Percentiles rank a stretch among this genome's conserved stretches.
These are phyloP conservation scores for Ceratobasidium sp. DNA, from an alignment of 1,284 basidiomycete genomes.

Conservation along the genomic window DNA sequence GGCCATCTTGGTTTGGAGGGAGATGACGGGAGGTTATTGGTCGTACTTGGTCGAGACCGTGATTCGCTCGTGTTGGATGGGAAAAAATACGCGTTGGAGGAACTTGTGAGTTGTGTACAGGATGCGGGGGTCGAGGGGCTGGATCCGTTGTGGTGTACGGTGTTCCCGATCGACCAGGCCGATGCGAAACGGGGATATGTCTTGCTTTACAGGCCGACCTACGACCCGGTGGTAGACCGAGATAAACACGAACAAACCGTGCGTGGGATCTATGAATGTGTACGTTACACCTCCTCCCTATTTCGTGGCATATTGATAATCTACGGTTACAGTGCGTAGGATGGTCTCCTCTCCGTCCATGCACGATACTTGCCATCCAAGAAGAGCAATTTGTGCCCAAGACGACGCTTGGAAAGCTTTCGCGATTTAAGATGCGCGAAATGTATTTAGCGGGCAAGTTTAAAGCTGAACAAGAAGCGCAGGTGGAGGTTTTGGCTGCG, in stretches of 20 bases:
- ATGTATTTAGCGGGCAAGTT: conserved; percentile 19
- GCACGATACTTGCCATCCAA: conserved; percentile 9
- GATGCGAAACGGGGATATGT: conserved; percentile 2
- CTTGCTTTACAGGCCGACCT: conserved; percentile 3
- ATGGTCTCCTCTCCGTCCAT: conserved; percentile 15
- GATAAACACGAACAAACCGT: background rate
- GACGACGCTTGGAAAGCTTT: conserved; percentile 30
- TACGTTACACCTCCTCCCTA: background rate
- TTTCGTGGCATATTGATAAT: background rate
- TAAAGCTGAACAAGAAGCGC: background rate
- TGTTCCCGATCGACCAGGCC: conserved; percentile 7
- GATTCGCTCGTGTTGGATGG: conserved; percentile 19
- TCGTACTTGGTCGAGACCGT: conserved; percentile 16
- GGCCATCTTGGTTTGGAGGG: background rate
- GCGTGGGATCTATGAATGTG: background rate
- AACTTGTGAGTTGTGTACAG: background rate
- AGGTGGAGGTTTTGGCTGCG: background rate
- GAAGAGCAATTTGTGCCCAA: conserved; percentile 32
- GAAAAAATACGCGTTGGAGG: conserved; percentile 16
- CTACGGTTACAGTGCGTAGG: conserved; percentile 17
- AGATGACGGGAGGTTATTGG: background rate
- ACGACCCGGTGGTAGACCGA: background rate
- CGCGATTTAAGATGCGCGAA: conserved; percentile 26
- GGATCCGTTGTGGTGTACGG: conserved; percentile 17
- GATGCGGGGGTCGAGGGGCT: conserved; percentile 15